phyloP scores from a whole-genome alignment of 1,139 yeast species.

The Meyerozyma athensensis region DNA sequence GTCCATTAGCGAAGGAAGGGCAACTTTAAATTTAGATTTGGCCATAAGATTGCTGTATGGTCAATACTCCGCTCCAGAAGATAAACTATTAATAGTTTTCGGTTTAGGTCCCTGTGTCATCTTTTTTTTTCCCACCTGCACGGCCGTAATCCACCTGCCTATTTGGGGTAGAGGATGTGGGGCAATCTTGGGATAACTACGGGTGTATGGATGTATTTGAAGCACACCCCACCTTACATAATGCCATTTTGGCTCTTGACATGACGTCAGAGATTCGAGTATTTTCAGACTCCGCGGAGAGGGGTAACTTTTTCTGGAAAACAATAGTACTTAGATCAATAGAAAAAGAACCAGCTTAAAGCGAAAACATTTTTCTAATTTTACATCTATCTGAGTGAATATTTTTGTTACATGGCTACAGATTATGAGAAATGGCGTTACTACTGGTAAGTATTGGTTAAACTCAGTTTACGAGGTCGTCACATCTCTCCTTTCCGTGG shows the following conservation, averaged over 20 bases:
- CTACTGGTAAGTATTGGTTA: conserved; percentile 4
- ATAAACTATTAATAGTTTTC: too few relatives aligned
- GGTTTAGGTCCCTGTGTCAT: too few relatives aligned
- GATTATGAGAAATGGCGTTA: conserved; percentile 2
- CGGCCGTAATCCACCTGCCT: background rate
- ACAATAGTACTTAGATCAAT: conserved; percentile 3
- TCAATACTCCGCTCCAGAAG: too few relatives aligned
- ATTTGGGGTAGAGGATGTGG: background rate
- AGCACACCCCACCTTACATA: background rate
- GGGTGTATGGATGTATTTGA: background rate
- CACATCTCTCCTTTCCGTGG: background rate
- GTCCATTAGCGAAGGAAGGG: too few relatives aligned
- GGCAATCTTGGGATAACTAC: conserved; percentile 1
- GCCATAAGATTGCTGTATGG: too few relatives aligned
- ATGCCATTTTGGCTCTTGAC: background rate
- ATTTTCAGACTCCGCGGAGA: background rate
- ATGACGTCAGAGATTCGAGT: background rate
- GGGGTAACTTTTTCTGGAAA: conserved; percentile 2
- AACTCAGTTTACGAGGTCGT: too few relatives aligned
- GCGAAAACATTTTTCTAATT: background rate
- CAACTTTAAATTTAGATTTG: too few relatives aligned
- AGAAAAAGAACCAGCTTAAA: background rate
- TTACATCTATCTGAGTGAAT: background rate
- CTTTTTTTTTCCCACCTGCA: too few relatives aligned
- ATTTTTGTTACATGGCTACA: background rate